A percentile compares a stretch with the other conserved stretches of the same genome.
phyloP scores from a whole-genome alignment of 371 early-diverging fungal species.

The Mucor racemosus region DNA sequence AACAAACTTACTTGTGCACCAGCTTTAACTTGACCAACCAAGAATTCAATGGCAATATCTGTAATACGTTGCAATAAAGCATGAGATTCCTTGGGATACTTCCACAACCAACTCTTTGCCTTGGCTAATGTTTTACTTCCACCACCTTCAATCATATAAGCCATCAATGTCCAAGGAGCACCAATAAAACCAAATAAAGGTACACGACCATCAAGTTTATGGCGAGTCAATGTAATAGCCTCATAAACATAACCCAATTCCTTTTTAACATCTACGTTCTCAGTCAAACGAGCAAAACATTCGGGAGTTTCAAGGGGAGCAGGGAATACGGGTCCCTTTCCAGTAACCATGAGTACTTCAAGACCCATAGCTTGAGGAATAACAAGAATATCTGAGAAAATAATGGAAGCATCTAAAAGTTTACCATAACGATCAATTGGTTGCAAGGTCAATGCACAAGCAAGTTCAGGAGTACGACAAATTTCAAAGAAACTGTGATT shows the following conservation, averaged over 20 bases:
- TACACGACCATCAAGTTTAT: slow-evolving; percentile 82
- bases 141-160: slow-evolving; percentile 98
- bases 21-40: slow-evolving; percentile 94
- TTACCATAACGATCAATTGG: slow-evolving; percentile 92
- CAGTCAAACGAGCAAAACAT: slow-evolving; percentile 71
- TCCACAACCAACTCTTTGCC: slow-evolving; percentile 91
- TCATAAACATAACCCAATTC: slow-evolving; percentile 93
- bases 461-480: slow-evolving; percentile 92
- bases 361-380: slow-evolving; percentile 97
- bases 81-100: slow-evolving; percentile 81
- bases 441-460: slow-evolving; percentile 94
- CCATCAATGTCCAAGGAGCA: slow-evolving; percentile 98
- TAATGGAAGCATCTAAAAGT: slow-evolving; percentile 95
- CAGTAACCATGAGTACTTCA: slow-evolving; percentile 91
- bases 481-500: slow-evolving; percentile 93
- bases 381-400: slow-evolving; percentile 97
- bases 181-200: slow-evolving; percentile 96
- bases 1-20: slow-evolving; percentile 85
- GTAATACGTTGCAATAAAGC: slow-evolving; percentile 81
- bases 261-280: slow-evolving; percentile 71
- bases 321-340: slow-evolving; percentile 92
- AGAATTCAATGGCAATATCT: slow-evolving; percentile 83
- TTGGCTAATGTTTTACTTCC: slow-evolving; percentile 90
- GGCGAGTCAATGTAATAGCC: slow-evolving; percentile 93
- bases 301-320: slow-evolving; percentile 76